These are phyloP conservation scores for Garcia nutans DNA, from an alignment of 345 rosid genomes.

Conservation along the genomic window DNA sequence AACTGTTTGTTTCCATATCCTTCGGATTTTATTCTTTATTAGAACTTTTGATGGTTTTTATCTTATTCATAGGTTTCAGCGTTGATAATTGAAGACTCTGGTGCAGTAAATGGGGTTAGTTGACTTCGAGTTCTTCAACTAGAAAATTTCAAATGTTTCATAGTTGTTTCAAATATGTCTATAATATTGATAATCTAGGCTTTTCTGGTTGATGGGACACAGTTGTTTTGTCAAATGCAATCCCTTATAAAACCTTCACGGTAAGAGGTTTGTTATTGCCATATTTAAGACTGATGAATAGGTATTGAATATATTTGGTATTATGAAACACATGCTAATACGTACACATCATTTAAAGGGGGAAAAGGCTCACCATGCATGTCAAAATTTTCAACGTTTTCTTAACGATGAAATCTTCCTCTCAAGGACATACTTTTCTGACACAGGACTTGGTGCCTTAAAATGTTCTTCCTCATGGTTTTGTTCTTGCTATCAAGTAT, in stretches of 20 bases:
- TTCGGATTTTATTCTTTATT: slow-evolving; percentile 6
- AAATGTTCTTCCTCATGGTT: slow-evolving; percentile 60
- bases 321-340: background rate
- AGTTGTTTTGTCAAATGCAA: slow-evolving; percentile 68
- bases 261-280: slow-evolving; percentile 31
- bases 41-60: slow-evolving; percentile 3
- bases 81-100: slow-evolving; percentile 45
- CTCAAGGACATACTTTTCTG: slow-evolving; percentile 12
- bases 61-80: slow-evolving; percentile 50
- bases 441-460: slow-evolving; percentile 62
- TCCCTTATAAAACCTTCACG: slow-evolving; percentile 72
- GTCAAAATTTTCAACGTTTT: too few species aligned
- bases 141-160: slow-evolving; percentile 12
- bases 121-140: slow-evolving; percentile 8
- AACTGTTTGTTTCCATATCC: slow-evolving; percentile 10
- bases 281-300: background rate
- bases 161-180: slow-evolving; percentile 1
- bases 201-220: slow-evolving; percentile 63
- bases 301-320: background rate
- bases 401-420: background rate
- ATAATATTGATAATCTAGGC: slow-evolving; percentile 38
- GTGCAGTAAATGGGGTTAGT: slow-evolving; percentile 51
- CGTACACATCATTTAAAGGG: too few species aligned
- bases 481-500: slow-evolving; percentile 46
- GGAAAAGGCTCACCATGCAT: background rate